A percentile compares a stretch with the other conserved stretches of the same genome.
Evolutionary conservation across 2,329 filamentous ascomycete species (phyloP).

Genomic region (Talaromyces rugulosus): DNA sequence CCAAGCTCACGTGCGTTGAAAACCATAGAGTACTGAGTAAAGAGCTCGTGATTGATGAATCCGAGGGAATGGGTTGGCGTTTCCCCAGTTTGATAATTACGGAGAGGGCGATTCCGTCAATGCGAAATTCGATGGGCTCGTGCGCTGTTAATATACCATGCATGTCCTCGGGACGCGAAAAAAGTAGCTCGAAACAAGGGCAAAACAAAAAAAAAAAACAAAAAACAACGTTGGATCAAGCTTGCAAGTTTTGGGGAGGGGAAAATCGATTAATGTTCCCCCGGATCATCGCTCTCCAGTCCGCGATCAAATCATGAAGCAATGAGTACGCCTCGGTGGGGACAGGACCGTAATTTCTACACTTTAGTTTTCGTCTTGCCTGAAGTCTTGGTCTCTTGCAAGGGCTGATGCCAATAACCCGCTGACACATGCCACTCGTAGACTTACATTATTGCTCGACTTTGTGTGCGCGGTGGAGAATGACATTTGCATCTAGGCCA

Average conservation of each 20-base stretch:
- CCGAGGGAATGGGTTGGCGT: background rate
- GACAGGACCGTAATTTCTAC: background rate
- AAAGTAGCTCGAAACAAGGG: background rate
- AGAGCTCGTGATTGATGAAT: background rate
- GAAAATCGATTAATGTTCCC: background rate
- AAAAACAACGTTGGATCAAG: background rate
- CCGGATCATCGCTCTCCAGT: background rate
- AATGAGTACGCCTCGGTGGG: background rate
- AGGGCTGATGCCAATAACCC: background rate
- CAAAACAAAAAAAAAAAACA: background rate
- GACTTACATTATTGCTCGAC: background rate
- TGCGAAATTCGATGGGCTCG: background rate
- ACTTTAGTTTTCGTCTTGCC: background rate
- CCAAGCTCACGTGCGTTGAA: background rate
- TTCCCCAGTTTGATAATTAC: background rate
- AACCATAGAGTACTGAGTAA: background rate
- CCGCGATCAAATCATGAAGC: background rate
- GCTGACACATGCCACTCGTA: background rate
- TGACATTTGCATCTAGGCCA: no score
- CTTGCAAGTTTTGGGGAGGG: background rate
- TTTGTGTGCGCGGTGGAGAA: background rate
- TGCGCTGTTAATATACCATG: background rate
- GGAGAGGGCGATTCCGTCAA: background rate
- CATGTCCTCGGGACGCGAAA: background rate
- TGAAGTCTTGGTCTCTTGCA: background rate